These are phyloP conservation scores for Kodamaea laetipori DNA, from an alignment of 805 yeast species.

Conservation along the genomic window DNA sequence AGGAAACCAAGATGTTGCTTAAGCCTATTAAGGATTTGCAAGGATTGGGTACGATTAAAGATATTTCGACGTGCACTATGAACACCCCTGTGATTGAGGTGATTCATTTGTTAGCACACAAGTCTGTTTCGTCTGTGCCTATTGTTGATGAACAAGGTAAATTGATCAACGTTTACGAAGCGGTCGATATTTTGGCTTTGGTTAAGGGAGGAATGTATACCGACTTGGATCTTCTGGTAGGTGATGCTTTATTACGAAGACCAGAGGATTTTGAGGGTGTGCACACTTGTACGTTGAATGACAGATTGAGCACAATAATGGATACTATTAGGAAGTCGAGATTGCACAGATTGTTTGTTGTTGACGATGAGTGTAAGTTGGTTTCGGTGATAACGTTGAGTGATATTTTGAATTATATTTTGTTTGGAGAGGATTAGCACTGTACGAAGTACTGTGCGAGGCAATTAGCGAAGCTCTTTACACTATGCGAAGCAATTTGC, in stretches of 20 bases:
- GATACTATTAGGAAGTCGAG: slow-evolving; percentile 91
- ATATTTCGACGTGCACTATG: slow-evolving; percentile 80
- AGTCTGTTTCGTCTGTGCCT: slow-evolving; percentile 90
- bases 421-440: slow-evolving; percentile 56
- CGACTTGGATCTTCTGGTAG: slow-evolving; percentile 87
- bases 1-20: slow-evolving; percentile 81
- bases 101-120: slow-evolving; percentile 73
- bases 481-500: too few species aligned
- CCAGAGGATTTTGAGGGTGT: slow-evolving; percentile 98
- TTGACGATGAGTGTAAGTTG: slow-evolving; percentile 77
- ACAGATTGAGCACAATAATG: slow-evolving; percentile 83
- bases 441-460: not conserved
- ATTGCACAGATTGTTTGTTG: slow-evolving; percentile 88
- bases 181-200: slow-evolving; percentile 88
- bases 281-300: slow-evolving; percentile 88
- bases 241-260: slow-evolving; percentile 91
- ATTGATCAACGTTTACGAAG: slow-evolving; percentile 89
- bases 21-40: slow-evolving; percentile 72
- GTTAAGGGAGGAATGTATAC: slow-evolving; percentile 94
- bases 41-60: slow-evolving; percentile 55
- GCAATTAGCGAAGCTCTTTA: not conserved
- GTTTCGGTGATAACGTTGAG: slow-evolving; percentile 87
- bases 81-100: slow-evolving; percentile 92
- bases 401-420: slow-evolving; percentile 82
- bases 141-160: slow-evolving; percentile 74